A percentile compares a stretch with the other conserved stretches of the same genome.
Conservation (phyloP, 2,329 filamentous ascomycete species). For the Phoma sp. region DNA sequence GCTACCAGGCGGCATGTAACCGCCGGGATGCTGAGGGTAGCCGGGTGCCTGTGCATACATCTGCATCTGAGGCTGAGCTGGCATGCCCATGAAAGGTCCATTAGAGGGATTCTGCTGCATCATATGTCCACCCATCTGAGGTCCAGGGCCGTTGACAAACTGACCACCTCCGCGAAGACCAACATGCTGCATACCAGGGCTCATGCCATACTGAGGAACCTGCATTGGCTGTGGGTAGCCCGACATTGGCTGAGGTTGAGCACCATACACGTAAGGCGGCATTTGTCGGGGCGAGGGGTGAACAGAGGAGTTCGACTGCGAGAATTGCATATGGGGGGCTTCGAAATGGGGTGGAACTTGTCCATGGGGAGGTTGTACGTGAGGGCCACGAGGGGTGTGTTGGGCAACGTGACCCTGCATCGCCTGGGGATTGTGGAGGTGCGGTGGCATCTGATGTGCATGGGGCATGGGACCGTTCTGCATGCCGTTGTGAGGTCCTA, state of each 20-base stretch:
- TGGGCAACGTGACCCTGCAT: constrained; percentile 75
- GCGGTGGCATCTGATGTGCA: constrained; percentile 82
- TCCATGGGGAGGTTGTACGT: constrained; percentile 74
- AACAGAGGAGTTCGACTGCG: constrained; percentile 77
- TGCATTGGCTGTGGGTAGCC: constrained; percentile 57
- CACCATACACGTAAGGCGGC: constrained; percentile 72
- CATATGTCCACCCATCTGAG: constrained; percentile 73
- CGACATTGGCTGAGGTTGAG: constrained; percentile 61
- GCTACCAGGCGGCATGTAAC: constrained; percentile 60
- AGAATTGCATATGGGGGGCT: constrained; percentile 85
- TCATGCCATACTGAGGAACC: constrained; percentile 75
- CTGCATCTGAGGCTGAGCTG: constrained; percentile 73
- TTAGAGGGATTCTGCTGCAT: constrained; percentile 78
- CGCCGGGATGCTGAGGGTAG: constrained; percentile 65
- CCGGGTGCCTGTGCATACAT: constrained; percentile 77
- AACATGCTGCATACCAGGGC: constrained; percentile 72
- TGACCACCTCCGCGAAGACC: constrained; percentile 74
- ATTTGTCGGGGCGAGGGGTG: constrained; percentile 83
- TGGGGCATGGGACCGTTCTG: constrained; percentile 75
- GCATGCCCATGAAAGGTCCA: constrained; percentile 72
- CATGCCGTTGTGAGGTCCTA: constrained; percentile 66
- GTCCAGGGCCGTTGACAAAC: constrained; percentile 73
- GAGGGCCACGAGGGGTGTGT: constrained; percentile 78
- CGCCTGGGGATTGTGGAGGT: constrained; percentile 74
- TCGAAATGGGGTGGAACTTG: constrained; percentile 75